Evolutionary conservation across 768 basidiomycete species (phyloP).

Genomic region (Termitomyces sp.): DNA sequence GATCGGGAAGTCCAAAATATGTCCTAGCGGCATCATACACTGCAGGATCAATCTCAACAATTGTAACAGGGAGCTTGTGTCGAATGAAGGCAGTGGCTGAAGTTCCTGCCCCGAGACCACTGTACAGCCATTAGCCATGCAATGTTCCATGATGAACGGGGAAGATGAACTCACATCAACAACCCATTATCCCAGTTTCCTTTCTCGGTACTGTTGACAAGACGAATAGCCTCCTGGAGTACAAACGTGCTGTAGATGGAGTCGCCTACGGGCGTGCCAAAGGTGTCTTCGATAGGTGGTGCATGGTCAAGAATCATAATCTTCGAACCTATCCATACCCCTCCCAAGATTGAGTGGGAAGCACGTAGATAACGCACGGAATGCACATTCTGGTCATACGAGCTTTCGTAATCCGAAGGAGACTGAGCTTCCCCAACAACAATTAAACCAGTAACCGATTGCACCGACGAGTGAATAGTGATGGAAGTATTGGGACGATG

Average conservation of each 20-base stretch:
- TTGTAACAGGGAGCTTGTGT: constrained; percentile 69
- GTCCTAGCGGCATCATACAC: constrained; percentile 80
- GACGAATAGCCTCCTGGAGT: constrained; percentile 79
- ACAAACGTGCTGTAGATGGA: constrained; percentile 84
- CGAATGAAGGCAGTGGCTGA: constrained; percentile 71
- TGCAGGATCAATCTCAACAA: constrained; percentile 91
- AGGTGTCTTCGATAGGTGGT: constrained; percentile 45
- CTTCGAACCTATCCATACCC: constrained; percentile 73
- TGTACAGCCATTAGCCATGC: constrained; percentile 28
- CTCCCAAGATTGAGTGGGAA: constrained; percentile 63
- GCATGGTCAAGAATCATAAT: constrained; percentile 39
- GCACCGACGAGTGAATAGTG: constrained; percentile 62
- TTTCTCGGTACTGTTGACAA: constrained; percentile 51
- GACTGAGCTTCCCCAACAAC: constrained; percentile 73
- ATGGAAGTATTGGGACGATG: constrained; percentile 51
- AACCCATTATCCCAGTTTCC: constrained; percentile 51
- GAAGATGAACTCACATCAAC: constrained; percentile 57
- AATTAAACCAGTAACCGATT: constrained; percentile 78
- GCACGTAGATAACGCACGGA: constrained; percentile 61
- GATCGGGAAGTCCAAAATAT: constrained; percentile 78
- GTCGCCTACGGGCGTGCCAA: constrained; percentile 58
- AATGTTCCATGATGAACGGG: background rate
- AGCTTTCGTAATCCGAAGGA: constrained; percentile 27
- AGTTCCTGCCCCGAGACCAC: constrained; percentile 87
- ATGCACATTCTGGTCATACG: constrained; percentile 35